Evolutionary conservation across 805 yeast genomes (phyloP).

Genomic region (Ogataea corticis): DNA sequence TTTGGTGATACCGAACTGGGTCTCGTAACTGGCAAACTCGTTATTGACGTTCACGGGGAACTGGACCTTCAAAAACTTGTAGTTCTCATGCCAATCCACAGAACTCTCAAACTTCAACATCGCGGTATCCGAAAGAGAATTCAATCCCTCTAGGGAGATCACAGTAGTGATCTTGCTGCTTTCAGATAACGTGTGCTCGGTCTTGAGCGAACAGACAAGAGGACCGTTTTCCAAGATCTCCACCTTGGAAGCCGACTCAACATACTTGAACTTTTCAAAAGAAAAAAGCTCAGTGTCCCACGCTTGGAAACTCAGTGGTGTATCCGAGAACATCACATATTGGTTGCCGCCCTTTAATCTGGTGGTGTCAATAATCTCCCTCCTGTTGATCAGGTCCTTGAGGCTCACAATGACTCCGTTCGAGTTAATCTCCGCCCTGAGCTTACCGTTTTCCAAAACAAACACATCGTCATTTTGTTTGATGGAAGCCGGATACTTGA

Average conservation of each 20-base stretch:
- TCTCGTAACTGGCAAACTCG: slow-evolving; percentile 84
- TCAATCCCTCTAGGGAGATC: slow-evolving; percentile 65
- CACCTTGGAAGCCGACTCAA: slow-evolving; percentile 42
- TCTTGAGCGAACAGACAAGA: slow-evolving; percentile 60
- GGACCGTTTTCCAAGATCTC: slow-evolving; percentile 51
- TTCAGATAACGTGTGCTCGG: slow-evolving; percentile 58
- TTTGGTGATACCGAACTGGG: slow-evolving; percentile 88
- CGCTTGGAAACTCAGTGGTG: slow-evolving; percentile 89
- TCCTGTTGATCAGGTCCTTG: slow-evolving; percentile 52
- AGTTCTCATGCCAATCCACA: slow-evolving; percentile 86
- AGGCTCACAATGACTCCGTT: slow-evolving; percentile 63
- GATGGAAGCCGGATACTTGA: slow-evolving; percentile 53
- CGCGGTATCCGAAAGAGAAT: slow-evolving; percentile 36
- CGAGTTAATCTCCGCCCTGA: slow-evolving; percentile 54
- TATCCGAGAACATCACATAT: slow-evolving; percentile 80
- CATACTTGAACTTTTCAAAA: slow-evolving; percentile 63
- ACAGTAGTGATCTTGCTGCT: slow-evolving; percentile 61
- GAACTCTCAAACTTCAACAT: slow-evolving; percentile 53
- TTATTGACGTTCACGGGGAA: slow-evolving; percentile 83
- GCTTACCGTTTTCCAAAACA: slow-evolving; percentile 58
- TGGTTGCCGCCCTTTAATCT: slow-evolving; percentile 72
- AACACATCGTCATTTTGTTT: slow-evolving; percentile 40
- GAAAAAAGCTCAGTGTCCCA: slow-evolving; percentile 97
- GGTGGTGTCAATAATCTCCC: slow-evolving; percentile 67
- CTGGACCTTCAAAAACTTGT: slow-evolving; percentile 89